These are phyloP conservation scores for Rhododendron ferrugineum DNA, from an alignment of 148 eudicot species.

Conservation along the genomic window DNA sequence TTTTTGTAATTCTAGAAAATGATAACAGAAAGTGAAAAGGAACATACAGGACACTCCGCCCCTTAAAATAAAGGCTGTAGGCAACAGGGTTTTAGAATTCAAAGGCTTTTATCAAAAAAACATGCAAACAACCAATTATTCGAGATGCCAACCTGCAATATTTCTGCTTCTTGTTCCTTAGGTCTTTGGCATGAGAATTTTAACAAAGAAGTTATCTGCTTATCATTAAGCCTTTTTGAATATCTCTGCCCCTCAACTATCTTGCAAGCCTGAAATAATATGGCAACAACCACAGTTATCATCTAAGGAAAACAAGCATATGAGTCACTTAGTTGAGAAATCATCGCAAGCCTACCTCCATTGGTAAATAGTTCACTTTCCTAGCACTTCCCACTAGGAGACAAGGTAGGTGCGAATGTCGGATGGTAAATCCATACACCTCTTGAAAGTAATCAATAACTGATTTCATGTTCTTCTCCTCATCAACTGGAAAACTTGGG, in stretches of 20 bases:
- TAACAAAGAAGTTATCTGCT: slow-evolving; percentile 65
- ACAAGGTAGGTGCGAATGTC: slow-evolving; percentile 64
- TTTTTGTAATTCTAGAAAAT: background rate
- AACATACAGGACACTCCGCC: background rate
- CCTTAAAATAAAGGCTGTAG: background rate
- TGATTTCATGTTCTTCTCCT: slow-evolving; percentile 65
- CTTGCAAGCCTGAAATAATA: slow-evolving; percentile 55
- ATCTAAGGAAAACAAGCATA: background rate
- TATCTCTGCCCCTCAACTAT: slow-evolving; percentile 76
- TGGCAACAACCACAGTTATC: background rate
- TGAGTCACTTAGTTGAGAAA: background rate
- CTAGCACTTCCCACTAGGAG: slow-evolving; percentile 72
- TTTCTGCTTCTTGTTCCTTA: slow-evolving; percentile 52
- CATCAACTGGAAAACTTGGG: slow-evolving; percentile 70
- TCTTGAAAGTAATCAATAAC: slow-evolving; percentile 73
- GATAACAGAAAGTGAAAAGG: background rate
- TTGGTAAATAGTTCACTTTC: slow-evolving; percentile 72
- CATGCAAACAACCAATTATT: background rate
- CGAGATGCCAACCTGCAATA: slow-evolving; percentile 47
- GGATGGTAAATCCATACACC: slow-evolving; percentile 65
- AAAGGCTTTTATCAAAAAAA: background rate
- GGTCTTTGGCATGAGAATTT: slow-evolving; percentile 72
- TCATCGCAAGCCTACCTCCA: slow-evolving; percentile 45
- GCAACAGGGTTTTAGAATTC: background rate
- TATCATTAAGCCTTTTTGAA: slow-evolving; percentile 64